These are phyloP conservation scores for Penicillium malachiteum DNA, from an alignment of 495 filamentous ascomycete genomes.

Conservation along the genomic window DNA sequence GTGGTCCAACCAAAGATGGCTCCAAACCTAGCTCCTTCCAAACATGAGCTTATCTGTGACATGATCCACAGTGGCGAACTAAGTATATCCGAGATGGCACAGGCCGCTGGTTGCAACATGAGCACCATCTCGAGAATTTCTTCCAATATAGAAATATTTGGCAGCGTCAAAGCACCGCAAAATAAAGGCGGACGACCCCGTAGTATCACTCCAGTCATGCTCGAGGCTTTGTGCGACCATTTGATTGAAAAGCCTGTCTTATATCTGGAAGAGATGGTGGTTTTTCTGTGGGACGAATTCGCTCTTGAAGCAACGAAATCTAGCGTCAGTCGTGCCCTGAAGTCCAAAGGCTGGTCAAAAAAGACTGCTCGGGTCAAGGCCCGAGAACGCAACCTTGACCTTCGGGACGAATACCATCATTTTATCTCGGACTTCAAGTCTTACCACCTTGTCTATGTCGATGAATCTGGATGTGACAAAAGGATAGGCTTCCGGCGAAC, in stretches of 20 bases:
- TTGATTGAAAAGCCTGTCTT: no score
- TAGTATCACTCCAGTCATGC: constrained; percentile 21
- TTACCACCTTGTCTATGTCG: constrained; percentile 6
- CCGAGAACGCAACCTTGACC: constrained; percentile 3
- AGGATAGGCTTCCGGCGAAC: constrained; percentile 8
- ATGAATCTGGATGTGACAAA: constrained; percentile 15
- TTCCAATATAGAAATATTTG: constrained; percentile 26
- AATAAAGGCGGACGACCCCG: constrained; percentile 15
- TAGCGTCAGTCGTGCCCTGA: constrained; percentile 3
- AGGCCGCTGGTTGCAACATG: constrained; percentile 18
- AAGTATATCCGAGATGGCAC: constrained; percentile 13
- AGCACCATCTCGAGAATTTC: constrained; percentile 24
- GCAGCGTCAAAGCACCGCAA: constrained; percentile 27
- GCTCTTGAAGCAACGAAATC: constrained; percentile 4
- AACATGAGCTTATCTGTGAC: constrained; percentile 15
- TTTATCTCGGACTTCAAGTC: constrained; percentile 11
- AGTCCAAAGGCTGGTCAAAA: constrained; percentile 8
- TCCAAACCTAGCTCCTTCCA: constrained; percentile 14
- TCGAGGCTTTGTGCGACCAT: no score
- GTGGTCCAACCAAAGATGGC: constrained; percentile 8
- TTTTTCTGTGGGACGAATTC: constrained; percentile 17
- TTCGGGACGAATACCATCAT: not conserved
- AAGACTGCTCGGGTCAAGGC: constrained; percentile 2
- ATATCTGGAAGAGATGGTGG: no score
- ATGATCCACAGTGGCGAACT: constrained; percentile 19